These are phyloP conservation scores for Schizonepeta tenuifolia DNA, from an alignment of 257 asterid genomes.

Conservation along the genomic window DNA sequence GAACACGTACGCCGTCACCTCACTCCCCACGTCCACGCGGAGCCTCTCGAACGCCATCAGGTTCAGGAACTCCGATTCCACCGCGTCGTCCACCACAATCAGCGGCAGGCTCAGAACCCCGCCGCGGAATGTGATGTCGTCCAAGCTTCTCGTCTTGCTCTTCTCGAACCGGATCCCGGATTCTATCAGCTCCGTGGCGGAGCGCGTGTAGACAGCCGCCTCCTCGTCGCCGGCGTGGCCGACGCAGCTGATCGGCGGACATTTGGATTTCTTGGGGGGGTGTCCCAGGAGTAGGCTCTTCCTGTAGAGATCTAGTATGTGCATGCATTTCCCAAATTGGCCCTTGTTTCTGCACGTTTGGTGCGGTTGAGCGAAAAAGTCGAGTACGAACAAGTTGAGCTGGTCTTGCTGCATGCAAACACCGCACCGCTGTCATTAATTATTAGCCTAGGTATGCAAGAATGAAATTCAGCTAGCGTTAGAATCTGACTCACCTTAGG, in stretches of 20 bases:
- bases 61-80: slow-evolving; percentile 31
- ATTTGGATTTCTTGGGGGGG: too few relatives aligned
- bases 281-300: neutral
- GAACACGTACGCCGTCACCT: slow-evolving; percentile 42
- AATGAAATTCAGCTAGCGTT: too few relatives aligned
- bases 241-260: too few relatives aligned
- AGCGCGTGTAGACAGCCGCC: slow-evolving; percentile 23
- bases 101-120: slow-evolving; percentile 37
- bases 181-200: slow-evolving; percentile 43
- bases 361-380: neutral
- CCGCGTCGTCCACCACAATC: neutral
- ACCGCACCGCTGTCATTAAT: too few relatives aligned
- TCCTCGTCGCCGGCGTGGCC: neutral
- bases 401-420: neutral
- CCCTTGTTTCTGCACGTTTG: neutral
- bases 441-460: too few relatives aligned
- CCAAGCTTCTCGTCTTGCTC: slow-evolving; percentile 33
- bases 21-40: slow-evolving; percentile 45
- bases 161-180: slow-evolving; percentile 38
- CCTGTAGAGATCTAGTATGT: neutral
- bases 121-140: slow-evolving; percentile 28
- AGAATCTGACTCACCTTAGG: too few relatives aligned
- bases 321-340: neutral
- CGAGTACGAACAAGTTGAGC: neutral
- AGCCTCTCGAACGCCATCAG: slow-evolving; percentile 46